Evolutionary conservation across 495 filamentous ascomycete genomes (phyloP).

Genomic region (Penicillium roqueforti): DNA sequence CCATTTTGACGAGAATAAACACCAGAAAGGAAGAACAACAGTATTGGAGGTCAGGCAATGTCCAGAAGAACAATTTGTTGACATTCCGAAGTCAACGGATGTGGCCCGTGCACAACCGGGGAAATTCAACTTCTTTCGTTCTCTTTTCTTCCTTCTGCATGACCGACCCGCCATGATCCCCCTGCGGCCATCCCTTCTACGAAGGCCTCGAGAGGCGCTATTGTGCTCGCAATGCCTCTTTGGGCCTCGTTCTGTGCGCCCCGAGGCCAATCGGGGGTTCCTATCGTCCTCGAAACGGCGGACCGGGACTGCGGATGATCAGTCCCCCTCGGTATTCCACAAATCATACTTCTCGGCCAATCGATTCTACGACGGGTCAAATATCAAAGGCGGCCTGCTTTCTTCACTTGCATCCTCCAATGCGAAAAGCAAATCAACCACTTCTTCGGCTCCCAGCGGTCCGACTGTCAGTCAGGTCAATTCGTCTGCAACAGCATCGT

Average conservation of each 20-base stretch:
- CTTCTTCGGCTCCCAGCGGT: conserved; percentile 9
- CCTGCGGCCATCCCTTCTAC: conserved; percentile 37
- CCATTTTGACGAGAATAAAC: conserved; percentile 27
- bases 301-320: conserved; percentile 27
- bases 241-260: conserved; percentile 10
- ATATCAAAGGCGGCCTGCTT: conserved; percentile 23
- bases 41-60: background rate
- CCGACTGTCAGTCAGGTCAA: conserved; percentile 2
- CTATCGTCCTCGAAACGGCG: conserved; percentile 30
- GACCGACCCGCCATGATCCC: conserved; percentile 38
- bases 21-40: background rate
- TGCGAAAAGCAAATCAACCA: conserved; percentile 13
- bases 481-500: conserved; percentile 8
- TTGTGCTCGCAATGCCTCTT: conserved; percentile 36
- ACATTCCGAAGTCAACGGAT: conserved; percentile 26
- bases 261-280: conserved; percentile 31
- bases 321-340: conserved; percentile 28
- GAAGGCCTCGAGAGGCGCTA: conserved; percentile 34
- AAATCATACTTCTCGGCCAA: conserved; percentile 45
- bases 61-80: conserved; percentile 11
- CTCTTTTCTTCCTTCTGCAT: conserved; percentile 22
- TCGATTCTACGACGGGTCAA: conserved; percentile 18
- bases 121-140: conserved; percentile 27
- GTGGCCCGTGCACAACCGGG: conserved; percentile 37
- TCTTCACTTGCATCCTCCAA: conserved; percentile 29